These are phyloP conservation scores for Chaetomidium leptoderma DNA, from an alignment of 495 filamentous ascomycete genomes.

Conservation along the genomic window DNA sequence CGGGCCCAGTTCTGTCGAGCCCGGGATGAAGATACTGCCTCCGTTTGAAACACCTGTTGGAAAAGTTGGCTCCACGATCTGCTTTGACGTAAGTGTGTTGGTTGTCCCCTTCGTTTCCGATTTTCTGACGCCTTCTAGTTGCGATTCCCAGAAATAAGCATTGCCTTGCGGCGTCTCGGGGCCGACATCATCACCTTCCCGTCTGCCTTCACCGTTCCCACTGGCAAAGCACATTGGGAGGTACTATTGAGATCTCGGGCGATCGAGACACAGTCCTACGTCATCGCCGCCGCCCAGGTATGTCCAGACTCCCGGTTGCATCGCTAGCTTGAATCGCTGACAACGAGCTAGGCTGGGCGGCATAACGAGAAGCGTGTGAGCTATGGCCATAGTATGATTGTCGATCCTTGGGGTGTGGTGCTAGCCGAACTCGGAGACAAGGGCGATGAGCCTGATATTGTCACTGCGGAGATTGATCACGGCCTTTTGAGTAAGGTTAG, in stretches of 20 bases:
- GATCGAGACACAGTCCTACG: slow-evolving; percentile 84
- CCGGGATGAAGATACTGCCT: slow-evolving; percentile 37
- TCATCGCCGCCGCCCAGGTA: slow-evolving; percentile 83
- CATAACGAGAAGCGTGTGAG: slow-evolving; percentile 78
- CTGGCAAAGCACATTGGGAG: slow-evolving; percentile 84
- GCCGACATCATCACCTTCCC: slow-evolving; percentile 83
- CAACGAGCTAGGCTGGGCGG: slow-evolving; percentile 6
- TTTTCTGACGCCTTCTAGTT: slow-evolving; percentile 17
- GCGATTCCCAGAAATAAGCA: slow-evolving; percentile 75
- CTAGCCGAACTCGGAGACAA: slow-evolving; percentile 57
- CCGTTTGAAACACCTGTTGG: slow-evolving; percentile 74
- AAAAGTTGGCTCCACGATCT: slow-evolving; percentile 72
- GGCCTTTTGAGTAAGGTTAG: slow-evolving; percentile 46
- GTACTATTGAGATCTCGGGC: slow-evolving; percentile 71
- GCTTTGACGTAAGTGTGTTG: slow-evolving; percentile 64
- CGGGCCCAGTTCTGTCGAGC: slow-evolving; percentile 27
- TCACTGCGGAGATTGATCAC: slow-evolving; percentile 46
- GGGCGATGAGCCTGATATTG: slow-evolving; percentile 41
- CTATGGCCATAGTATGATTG: slow-evolving; percentile 85
- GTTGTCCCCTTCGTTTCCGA: too few species aligned
- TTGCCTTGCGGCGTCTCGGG: slow-evolving; percentile 47
- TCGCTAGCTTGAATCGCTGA: neutral
- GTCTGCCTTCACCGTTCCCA: slow-evolving; percentile 85
- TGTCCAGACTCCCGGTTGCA: slow-evolving; percentile 34
- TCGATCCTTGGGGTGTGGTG: slow-evolving; percentile 84